Evolutionary conservation across 371 early-diverging fungal genomes (phyloP), one percentile per base, ranked within the genome.

Genomic region (Mucor indicus): DNA sequence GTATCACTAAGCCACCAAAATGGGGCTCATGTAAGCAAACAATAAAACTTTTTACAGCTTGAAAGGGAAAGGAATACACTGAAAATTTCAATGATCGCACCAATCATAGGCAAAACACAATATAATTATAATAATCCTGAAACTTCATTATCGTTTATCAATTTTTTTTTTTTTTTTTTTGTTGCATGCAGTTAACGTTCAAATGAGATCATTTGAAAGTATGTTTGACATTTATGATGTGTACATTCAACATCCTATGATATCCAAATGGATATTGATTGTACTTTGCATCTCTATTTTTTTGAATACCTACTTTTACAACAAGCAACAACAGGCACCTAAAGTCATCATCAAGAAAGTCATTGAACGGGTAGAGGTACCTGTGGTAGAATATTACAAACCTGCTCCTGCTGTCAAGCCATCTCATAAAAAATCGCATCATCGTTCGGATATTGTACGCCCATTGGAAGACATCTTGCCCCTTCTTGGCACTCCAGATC

Each of bases 251-350:
- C 79, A 80, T 53, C 80, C 80, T 19, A 75, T 83, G 23, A 58
- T 83, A 38, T 74, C 78, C 40, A 80, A 79, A 58, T 79, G 76
- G 70, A 60, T 80, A 29, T 64, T 66, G 9, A 23, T 80, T 48
- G 63, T 60, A 22, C 62, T 84, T 19, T 60, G 64, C 15, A 62
- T 76, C 7, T 81, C 82, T 0, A 48, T 84, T 10, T 57, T 80
- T 47, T 69, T 84, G 48, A 84, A 84, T 52, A 76, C 78, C 32
- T 80, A 79, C 33, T 58, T 84, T 38, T 75, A 79, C 41, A 80
- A 81, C 38, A 64, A 75, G 4, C 69, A 72, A 23, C 67, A 74
- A 39, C 75, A 77, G 45, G 72, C 72, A 35, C n/a, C n/a, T n/a
- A n/a, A n/a, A n/a, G 38, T 53, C 7, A 29, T 55, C 27, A 37